Evolutionary conservation across 208 protist genomes (phyloP).

Genomic region (Crithidia brevicula): DNA sequence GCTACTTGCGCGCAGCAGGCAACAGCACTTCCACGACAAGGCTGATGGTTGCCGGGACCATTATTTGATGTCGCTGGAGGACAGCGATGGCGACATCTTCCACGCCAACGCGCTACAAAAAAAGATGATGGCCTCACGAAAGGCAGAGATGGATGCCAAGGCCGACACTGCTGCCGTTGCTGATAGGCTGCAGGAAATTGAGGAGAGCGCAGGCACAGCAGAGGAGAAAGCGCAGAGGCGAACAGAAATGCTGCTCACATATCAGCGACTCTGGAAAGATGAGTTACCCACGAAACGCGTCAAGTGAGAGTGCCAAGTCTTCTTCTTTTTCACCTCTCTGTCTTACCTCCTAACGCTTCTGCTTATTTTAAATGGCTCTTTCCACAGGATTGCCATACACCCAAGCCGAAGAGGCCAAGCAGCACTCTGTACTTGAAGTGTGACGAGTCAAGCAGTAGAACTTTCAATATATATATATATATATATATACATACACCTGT

Average conservation of each 20-base stretch:
- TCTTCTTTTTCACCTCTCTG: too few species aligned
- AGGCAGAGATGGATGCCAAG: conserved; percentile 11
- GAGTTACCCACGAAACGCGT: conserved; percentile 8
- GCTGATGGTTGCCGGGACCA: conserved; percentile 31
- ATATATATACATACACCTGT: not conserved
- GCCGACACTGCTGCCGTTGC: conserved; percentile 10
- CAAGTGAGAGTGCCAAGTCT: not conserved
- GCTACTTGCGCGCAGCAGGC: conserved; percentile 25
- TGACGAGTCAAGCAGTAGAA: too few species aligned
- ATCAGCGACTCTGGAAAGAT: conserved; percentile 17
- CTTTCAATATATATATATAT: too few species aligned
- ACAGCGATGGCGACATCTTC: conserved; percentile 51
- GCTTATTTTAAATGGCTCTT: too few species aligned
- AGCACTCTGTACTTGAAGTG: too few species aligned
- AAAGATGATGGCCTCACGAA: conserved; percentile 18
- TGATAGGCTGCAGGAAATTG: conserved; percentile 14
- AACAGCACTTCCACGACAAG: conserved; percentile 27
- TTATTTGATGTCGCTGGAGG: conserved; percentile 54
- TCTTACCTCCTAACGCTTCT: too few species aligned
- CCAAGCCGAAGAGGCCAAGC: too few species aligned
- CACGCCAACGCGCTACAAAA: conserved; percentile 21
- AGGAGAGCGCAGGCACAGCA: conserved; percentile 6
- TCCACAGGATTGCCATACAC: too few species aligned
- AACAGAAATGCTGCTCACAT: conserved; percentile 7
- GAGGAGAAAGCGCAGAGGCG: conserved; percentile 2